phyloP scores from a whole-genome alignment of 345 rosid species.

The Iberis pinnata region DNA sequence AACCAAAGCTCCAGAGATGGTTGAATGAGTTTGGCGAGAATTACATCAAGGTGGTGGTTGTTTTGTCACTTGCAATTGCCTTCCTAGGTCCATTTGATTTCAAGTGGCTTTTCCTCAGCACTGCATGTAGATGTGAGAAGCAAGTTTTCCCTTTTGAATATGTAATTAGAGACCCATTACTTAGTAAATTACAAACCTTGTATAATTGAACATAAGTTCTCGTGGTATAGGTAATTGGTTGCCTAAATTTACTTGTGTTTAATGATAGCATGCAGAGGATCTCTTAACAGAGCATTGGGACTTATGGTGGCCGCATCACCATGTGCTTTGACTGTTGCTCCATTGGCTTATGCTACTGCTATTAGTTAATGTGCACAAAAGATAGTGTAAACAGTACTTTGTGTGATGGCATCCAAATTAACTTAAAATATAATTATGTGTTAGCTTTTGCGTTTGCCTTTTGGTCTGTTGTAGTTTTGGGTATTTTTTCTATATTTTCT shows the following conservation, averaged over 20 bases:
- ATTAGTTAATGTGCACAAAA: slow-evolving; percentile 83
- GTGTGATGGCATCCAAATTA: too few species aligned
- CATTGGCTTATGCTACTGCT: slow-evolving; percentile 81
- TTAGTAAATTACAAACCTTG: too few species aligned
- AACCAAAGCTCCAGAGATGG: slow-evolving; percentile 86
- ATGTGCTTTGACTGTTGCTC: slow-evolving; percentile 92
- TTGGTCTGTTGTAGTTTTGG: too few species aligned
- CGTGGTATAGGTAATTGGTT: background rate
- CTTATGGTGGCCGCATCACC: slow-evolving; percentile 88
- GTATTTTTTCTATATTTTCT: too few species aligned
- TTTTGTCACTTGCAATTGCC: slow-evolving; percentile 62
- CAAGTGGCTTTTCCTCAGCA: slow-evolving; percentile 69
- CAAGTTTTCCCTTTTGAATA: background rate
- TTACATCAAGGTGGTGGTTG: slow-evolving; percentile 78
- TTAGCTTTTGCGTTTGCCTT: too few species aligned
- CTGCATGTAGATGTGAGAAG: slow-evolving; percentile 43
- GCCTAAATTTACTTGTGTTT: background rate
- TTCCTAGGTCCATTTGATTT: slow-evolving; percentile 67
- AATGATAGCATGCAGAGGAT: slow-evolving; percentile 67
- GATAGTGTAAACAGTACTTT: slow-evolving; percentile 35
- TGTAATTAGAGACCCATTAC: too few species aligned
- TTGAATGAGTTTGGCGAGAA: slow-evolving; percentile 81
- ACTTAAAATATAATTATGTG: too few species aligned
- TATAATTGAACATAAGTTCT: too few species aligned
- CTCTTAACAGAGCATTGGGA: slow-evolving; percentile 70